Percentiles rank a stretch among this genome's conserved stretches.
Evolutionary conservation across 2,329 filamentous ascomycete genomes (phyloP).

Genomic region (Cytospora piceicola): DNA sequence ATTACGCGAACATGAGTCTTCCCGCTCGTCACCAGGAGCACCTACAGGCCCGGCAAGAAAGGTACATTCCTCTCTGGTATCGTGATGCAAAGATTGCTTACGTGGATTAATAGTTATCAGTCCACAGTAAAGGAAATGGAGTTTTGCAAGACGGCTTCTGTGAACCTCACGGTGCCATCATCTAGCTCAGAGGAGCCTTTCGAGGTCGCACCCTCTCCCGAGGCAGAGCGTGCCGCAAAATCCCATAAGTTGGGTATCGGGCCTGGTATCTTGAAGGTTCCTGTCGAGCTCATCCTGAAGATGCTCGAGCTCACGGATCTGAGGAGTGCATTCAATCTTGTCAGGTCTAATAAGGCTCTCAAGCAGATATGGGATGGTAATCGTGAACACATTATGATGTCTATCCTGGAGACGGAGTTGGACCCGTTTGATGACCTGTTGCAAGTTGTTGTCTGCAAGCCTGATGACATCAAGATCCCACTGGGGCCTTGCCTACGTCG

Average conservation of each 20-base stretch:
- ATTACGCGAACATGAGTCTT: background rate
- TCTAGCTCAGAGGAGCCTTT: background rate
- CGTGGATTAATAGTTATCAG: background rate
- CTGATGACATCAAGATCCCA: slow-evolving; percentile 40
- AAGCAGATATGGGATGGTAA: slow-evolving; percentile 46
- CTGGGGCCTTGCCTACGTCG: slow-evolving; percentile 45
- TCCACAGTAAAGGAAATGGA: background rate
- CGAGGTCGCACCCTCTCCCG: background rate
- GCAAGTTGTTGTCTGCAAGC: slow-evolving; percentile 49
- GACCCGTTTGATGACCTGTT: slow-evolving; percentile 52
- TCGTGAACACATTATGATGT: slow-evolving; percentile 48
- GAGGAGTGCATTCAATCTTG: slow-evolving; percentile 45
- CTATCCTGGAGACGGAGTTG: slow-evolving; percentile 48
- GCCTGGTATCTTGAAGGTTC: slow-evolving; percentile 40
- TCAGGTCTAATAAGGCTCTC: slow-evolving; percentile 44
- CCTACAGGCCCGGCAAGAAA: background rate
- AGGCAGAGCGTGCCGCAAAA: background rate
- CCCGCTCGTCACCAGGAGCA: background rate
- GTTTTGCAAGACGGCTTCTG: background rate
- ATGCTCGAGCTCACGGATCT: slow-evolving; percentile 52
- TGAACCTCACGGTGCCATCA: background rate
- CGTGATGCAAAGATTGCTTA: background rate
- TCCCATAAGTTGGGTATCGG: background rate
- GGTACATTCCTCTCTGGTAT: background rate
- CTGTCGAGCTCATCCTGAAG: slow-evolving; percentile 53